Conservation (phyloP, 164 flowering plant genomes). For the Vitis cinerea region DNA sequence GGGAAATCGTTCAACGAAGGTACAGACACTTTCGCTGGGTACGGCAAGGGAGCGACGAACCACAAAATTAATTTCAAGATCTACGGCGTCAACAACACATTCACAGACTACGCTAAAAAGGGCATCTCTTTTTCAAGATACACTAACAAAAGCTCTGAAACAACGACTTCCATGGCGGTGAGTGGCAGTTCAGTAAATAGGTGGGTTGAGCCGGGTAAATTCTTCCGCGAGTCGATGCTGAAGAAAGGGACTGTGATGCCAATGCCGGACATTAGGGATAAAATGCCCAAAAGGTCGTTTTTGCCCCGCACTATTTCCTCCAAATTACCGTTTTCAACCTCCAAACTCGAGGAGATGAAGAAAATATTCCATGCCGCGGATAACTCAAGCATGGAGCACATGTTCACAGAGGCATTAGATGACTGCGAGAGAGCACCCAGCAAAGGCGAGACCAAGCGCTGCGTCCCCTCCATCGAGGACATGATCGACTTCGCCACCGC, state of each 20-base stretch:
- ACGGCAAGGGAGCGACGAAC: conserved; percentile 35
- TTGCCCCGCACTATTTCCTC: conserved; percentile 54
- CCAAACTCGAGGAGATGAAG: conserved; percentile 45
- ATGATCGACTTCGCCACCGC: conserved; percentile 73
- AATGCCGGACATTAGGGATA: conserved; percentile 71
- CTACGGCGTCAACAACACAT: conserved; percentile 54
- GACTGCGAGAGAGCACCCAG: conserved; percentile 67
- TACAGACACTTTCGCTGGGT: conserved; percentile 46
- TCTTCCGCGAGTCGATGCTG: conserved; percentile 55
- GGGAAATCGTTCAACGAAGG: conserved; percentile 61
- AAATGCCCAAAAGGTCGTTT: conserved; percentile 73
- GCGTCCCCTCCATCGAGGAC: conserved; percentile 65
- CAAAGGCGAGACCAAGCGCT: conserved; percentile 58
- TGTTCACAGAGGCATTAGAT: conserved; percentile 31
- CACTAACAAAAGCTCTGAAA: conserved; percentile 21
- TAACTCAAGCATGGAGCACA: conserved; percentile 42
- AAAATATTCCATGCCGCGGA: conserved; percentile 50
- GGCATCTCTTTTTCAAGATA: conserved; percentile 35
- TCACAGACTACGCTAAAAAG: conserved; percentile 48
- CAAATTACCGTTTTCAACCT: conserved; percentile 60
- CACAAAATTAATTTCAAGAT: conserved; percentile 33
- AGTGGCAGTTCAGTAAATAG: conserved; percentile 43
- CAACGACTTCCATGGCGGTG: conserved; percentile 4
- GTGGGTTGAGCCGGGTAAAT: conserved; percentile 79
- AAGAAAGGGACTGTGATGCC: conserved; percentile 55